These are phyloP conservation scores for Pisolithus albus DNA, from an alignment of 768 basidiomycete species.

Conservation along the genomic window DNA sequence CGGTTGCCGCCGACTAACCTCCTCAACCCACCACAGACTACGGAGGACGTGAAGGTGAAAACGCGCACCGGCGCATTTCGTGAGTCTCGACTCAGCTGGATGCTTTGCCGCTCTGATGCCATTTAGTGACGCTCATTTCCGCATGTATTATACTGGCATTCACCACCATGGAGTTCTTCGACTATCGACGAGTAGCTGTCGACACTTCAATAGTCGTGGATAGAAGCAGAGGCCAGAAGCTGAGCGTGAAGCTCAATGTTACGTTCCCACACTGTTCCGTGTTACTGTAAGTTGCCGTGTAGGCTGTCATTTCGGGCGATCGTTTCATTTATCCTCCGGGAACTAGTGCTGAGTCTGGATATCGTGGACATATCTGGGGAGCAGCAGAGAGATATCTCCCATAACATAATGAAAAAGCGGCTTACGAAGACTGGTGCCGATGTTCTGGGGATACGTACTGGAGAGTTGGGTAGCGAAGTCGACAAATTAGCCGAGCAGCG, in stretches of 20 bases:
- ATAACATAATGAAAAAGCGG: slow-evolving; percentile 82
- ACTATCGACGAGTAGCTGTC: slow-evolving; percentile 80
- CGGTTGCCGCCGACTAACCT: background rate
- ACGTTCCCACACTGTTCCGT: slow-evolving; percentile 96
- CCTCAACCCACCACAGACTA: slow-evolving; percentile 57
- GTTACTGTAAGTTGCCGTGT: slow-evolving; percentile 71
- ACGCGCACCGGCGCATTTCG: slow-evolving; percentile 89
- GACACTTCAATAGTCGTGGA: slow-evolving; percentile 95
- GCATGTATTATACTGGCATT: slow-evolving; percentile 89
- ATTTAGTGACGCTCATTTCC: slow-evolving; percentile 82
- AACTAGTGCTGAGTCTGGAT: slow-evolving; percentile 85
- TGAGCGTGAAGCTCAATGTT: slow-evolving; percentile 86
- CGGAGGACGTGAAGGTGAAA: slow-evolving; percentile 99
- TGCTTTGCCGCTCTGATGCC: slow-evolving; percentile 6
- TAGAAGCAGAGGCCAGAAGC: slow-evolving; percentile 88
- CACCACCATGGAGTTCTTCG: slow-evolving; percentile 90
- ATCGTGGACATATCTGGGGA: slow-evolving; percentile 99
- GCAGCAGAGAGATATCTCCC: slow-evolving; percentile 83
- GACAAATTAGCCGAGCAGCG: slow-evolving; percentile 67
- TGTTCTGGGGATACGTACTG: slow-evolving; percentile 49
- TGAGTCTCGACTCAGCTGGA: slow-evolving; percentile 35
- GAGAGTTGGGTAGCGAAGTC: slow-evolving; percentile 79
- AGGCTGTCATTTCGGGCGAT: background rate
- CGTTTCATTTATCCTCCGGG: background rate
- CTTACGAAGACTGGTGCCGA: slow-evolving; percentile 51